These are phyloP conservation scores for Luzula sylvatica DNA, from an alignment of 176 grass and related monocot species.

Conservation along the genomic window DNA sequence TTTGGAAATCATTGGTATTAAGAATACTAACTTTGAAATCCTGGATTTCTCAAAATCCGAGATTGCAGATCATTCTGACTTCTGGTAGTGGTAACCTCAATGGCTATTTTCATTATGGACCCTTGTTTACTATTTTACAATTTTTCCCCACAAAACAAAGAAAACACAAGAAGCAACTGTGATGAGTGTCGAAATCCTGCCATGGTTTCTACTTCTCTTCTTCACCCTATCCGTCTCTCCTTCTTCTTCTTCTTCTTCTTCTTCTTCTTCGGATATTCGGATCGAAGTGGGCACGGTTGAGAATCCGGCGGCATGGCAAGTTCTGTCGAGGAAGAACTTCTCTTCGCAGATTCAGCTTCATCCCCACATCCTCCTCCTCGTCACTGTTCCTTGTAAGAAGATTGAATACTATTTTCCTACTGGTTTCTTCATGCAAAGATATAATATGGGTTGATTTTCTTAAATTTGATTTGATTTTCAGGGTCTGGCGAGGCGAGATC, in stretches of 20 bases:
- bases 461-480: constrained; percentile 19
- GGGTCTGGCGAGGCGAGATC: constrained; percentile 86
- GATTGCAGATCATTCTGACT: too few species aligned
- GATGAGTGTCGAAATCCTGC: constrained; percentile 31
- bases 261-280: constrained; percentile 1
- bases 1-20: too few species aligned
- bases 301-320: constrained; percentile 38
- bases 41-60: too few species aligned
- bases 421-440: background rate
- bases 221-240: constrained; percentile 10
- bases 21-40: too few species aligned
- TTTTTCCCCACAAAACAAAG: background rate
- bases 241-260: background rate
- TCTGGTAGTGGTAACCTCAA: too few species aligned
- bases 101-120: too few species aligned
- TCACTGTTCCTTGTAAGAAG: constrained; percentile 70
- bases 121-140: too few species aligned
- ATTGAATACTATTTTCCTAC: background rate
- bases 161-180: constrained; percentile 3
- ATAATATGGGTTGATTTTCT: background rate
- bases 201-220: constrained; percentile 15
- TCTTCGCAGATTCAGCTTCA: constrained; percentile 81
- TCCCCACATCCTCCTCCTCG: constrained; percentile 50
- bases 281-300: background rate
- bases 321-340: constrained; percentile 55